Conservation (phyloP, 495 filamentous ascomycete species). For the Lineolata rhizophorae region DNA sequence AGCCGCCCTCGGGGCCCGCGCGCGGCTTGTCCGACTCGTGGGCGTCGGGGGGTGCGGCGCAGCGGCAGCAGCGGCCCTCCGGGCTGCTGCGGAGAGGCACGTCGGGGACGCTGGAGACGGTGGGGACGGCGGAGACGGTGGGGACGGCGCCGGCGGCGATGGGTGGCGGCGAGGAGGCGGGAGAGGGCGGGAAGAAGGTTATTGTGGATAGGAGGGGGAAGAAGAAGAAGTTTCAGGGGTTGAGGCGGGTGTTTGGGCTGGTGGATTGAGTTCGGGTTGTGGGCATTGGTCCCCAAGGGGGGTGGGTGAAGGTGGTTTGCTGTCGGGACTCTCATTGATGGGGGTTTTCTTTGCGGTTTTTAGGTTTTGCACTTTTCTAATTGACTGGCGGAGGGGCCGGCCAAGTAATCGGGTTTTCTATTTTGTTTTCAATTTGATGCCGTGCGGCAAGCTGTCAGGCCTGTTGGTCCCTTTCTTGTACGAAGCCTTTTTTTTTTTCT, state of each 20-base stretch:
- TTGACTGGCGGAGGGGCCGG: too few species aligned
- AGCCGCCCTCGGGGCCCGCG: slow-evolving; percentile 3
- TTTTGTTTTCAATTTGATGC: too few species aligned
- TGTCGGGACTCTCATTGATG: too few species aligned
- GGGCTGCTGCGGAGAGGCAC: background rate
- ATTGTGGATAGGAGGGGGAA: slow-evolving; percentile 18
- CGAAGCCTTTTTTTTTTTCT: too few species aligned
- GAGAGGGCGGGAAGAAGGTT: slow-evolving; percentile 2
- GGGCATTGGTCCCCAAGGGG: too few species aligned
- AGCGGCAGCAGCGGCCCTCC: slow-evolving; percentile 9
- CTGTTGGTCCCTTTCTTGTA: too few species aligned
- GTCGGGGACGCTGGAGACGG: slow-evolving; percentile 4
- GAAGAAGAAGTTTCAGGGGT: slow-evolving; percentile 35
- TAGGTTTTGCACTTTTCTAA: too few species aligned
- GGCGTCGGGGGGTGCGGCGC: slow-evolving; percentile 9
- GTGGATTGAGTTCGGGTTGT: too few species aligned
- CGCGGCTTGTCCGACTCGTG: slow-evolving; percentile 9
- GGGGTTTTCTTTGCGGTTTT: too few species aligned
- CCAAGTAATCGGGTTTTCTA: too few species aligned
- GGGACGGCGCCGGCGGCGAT: slow-evolving; percentile 2
- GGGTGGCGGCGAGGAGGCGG: slow-evolving; percentile 5
- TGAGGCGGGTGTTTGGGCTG: slow-evolving; percentile 34
- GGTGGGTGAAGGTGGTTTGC: too few species aligned
- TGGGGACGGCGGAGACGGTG: slow-evolving; percentile 8
- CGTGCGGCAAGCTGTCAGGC: too few species aligned